Base-by-base conservation (phyloP, 1,284 basidiomycete species). In the Trichosporon sp. region DNA sequence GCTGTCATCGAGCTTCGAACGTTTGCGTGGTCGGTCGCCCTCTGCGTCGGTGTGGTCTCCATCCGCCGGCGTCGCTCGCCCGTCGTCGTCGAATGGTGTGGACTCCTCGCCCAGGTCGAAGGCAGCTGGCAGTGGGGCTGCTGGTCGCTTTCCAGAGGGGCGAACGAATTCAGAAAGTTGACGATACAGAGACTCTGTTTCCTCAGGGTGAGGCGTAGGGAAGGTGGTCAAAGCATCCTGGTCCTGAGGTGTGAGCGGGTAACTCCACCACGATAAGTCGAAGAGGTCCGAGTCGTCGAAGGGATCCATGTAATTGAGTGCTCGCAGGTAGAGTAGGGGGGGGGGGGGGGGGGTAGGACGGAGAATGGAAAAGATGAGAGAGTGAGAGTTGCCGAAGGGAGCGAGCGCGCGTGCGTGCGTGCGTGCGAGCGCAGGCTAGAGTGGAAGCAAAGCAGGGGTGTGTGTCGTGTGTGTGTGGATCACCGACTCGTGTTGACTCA, bases 221-320 rank as follows among this genome's bases (percentile, higher is more conserved):
- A 79, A 97, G 91, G 82, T 93, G 13, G 91, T 85, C 29, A 96
- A 85, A 76, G 88, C 88, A 64, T 87, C 88, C 63, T 87, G 86
- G 80, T 93, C 92, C 91, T 95, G 78, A 13, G 31, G 58, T 18
- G 69, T 51, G 23, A 67, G 60, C 62, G 65, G 56, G 15, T 60
- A 31, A n/a, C 29, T 60, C 56, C 56, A 60, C 27, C 31, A 31
- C 11, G 56, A 29, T 60, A 60, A 60, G 27, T 60, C 15, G 56
- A 60, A 31, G 27, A 60, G 56, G 27, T 60, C 56, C 56, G 29
- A 60, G 27, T 60, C 56, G 56, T 60, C 56, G 56, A 60, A 60
- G 27, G 56, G 27, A 32, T 60, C 56, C 56, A 60, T 60, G 56
- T 29, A 15, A 31, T n/a, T 31, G 56, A 31, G 25, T 31, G 44